These are phyloP conservation scores for Wickerhamiella domercqiae DNA, from an alignment of 805 yeast species.

Conservation along the genomic window DNA sequence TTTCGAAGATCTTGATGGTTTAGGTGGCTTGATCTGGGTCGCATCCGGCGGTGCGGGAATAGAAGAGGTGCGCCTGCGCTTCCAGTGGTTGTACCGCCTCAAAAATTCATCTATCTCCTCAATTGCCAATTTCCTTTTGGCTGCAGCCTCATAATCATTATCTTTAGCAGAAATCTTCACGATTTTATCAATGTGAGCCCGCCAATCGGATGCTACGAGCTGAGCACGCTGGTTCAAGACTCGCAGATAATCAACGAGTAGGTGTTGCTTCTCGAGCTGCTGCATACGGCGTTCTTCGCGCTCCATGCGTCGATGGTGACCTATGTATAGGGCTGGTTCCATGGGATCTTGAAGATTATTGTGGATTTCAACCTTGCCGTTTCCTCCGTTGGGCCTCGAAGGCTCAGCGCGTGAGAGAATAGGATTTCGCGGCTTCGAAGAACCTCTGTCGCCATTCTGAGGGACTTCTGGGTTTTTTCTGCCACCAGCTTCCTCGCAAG, in stretches of 20 bases:
- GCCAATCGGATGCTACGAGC: slow-evolving; percentile 36
- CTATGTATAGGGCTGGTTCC: slow-evolving; percentile 26
- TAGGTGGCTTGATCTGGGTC: neutral
- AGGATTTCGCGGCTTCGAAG: no score
- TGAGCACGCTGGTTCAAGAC: slow-evolving; percentile 28
- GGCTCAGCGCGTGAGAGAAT: neutral
- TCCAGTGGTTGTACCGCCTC: slow-evolving; percentile 9
- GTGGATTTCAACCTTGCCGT: slow-evolving; percentile 2
- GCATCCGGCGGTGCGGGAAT: neutral
- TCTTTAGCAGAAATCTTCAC: slow-evolving; percentile 35
- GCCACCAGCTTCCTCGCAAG: no score
- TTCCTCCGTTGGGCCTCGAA: neutral
- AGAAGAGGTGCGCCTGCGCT: slow-evolving; percentile 1
- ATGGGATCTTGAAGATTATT: slow-evolving; percentile 29
- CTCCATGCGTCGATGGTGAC: slow-evolving; percentile 42
- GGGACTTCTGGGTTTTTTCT: no score
- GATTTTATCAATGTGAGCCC: slow-evolving; percentile 29
- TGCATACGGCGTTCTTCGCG: slow-evolving; percentile 49
- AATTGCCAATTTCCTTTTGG: slow-evolving; percentile 38
- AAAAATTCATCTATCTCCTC: slow-evolving; percentile 29
- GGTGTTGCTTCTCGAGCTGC: slow-evolving; percentile 36
- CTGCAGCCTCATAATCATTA: slow-evolving; percentile 35
- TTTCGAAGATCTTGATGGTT: neutral
- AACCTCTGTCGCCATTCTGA: no score
- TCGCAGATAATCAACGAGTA: slow-evolving; percentile 42